Evolutionary conservation across 306 rosid genomes (phyloP).

Genomic region (Arachis hypogaea): DNA sequence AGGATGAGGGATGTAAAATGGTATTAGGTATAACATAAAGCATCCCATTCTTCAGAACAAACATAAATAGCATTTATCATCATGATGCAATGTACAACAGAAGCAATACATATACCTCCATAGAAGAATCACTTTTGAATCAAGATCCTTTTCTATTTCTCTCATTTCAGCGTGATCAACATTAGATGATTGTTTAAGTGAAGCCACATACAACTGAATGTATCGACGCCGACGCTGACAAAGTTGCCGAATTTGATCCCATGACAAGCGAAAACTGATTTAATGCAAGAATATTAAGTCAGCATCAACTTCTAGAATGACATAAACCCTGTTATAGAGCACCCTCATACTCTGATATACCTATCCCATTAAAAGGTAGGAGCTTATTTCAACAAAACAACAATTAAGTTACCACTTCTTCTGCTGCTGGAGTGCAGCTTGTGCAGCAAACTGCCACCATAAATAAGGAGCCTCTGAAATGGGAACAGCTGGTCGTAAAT

Average conservation of each 20-base stretch:
- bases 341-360: constrained; percentile 18
- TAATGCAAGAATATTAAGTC: constrained; percentile 40
- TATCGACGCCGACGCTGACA: constrained; percentile 94
- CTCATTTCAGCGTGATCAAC: constrained; percentile 59
- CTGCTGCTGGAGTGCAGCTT: constrained; percentile 84
- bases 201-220: constrained; percentile 78
- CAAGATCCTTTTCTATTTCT: constrained; percentile 93
- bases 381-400: constrained; percentile 26
- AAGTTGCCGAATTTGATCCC: constrained; percentile 85
- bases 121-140: constrained; percentile 89
- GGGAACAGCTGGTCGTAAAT: constrained; percentile 79
- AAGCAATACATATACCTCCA: constrained; percentile 75
- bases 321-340: not conserved
- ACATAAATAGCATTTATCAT: not conserved
- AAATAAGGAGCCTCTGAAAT: constrained; percentile 60
- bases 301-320: constrained; percentile 33
- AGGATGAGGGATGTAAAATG: not conserved
- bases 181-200: constrained; percentile 63
- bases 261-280: constrained; percentile 87
- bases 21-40: constrained; percentile 16
- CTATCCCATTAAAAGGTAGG: constrained; percentile 9
- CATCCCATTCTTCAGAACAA: constrained; percentile 19
- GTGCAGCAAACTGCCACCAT: constrained; percentile 96
- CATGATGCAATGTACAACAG: constrained; percentile 26
- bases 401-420: constrained; percentile 72